Percentiles rank a stretch among this genome's conserved stretches.
Conservation (phyloP, 2,329 filamentous ascomycete species). For the Hymenoscyphus repandus region DNA sequence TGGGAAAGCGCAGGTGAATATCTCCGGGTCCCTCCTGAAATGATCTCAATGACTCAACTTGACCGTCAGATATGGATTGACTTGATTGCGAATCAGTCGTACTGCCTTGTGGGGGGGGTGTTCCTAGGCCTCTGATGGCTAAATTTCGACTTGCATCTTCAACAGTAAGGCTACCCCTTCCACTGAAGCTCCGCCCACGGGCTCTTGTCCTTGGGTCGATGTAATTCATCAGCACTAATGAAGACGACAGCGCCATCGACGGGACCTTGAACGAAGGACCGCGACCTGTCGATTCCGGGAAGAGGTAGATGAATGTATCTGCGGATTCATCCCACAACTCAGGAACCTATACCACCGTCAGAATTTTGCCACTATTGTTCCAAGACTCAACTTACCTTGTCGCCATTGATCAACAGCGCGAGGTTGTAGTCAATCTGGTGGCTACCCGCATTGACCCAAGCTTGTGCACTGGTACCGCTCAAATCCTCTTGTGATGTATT, state of each 20-base stretch:
- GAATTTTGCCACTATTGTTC: neutral
- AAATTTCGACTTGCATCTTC: constrained; percentile 43
- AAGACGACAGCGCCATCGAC: constrained; percentile 48
- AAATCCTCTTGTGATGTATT: constrained; percentile 13
- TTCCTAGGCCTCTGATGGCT: constrained; percentile 30
- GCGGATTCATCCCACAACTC: constrained; percentile 61
- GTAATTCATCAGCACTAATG: constrained; percentile 28
- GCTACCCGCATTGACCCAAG: constrained; percentile 53
- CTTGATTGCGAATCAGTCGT: constrained; percentile 14
- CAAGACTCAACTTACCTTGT: constrained; percentile 42
- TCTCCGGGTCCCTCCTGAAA: constrained; percentile 35
- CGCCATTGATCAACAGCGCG: constrained; percentile 44
- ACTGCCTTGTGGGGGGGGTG: constrained; percentile 31
- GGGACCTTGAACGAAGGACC: constrained; percentile 58
- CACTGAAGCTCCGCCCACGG: constrained; percentile 39
- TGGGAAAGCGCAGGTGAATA: constrained; percentile 49
- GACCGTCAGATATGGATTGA: constrained; percentile 19
- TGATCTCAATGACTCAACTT: constrained; percentile 17
- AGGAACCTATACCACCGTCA: constrained; percentile 44
- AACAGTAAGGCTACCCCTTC: constrained; percentile 37
- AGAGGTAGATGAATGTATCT: constrained; percentile 53
- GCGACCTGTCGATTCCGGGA: constrained; percentile 42
- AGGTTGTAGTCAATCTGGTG: constrained; percentile 52
- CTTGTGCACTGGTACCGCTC: neutral
- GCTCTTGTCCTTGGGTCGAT: constrained; percentile 11